A percentile compares a stretch with the other conserved stretches of the same genome.
These are phyloP conservation scores for Saturnispora serradocipensis DNA, from an alignment of 805 yeast species.

Conservation along the genomic window DNA sequence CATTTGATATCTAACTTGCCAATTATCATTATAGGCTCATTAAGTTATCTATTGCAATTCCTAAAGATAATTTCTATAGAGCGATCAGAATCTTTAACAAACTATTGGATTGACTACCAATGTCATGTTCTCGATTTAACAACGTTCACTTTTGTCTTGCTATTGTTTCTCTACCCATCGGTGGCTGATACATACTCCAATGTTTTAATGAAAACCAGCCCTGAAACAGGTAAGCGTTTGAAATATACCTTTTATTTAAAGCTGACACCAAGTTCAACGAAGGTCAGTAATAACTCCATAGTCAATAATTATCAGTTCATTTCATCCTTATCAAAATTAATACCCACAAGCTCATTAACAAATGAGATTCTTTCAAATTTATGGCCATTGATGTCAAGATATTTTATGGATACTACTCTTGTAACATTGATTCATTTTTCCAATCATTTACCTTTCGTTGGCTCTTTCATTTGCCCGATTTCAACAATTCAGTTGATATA, in stretches of 20 bases:
- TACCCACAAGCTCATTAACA: not conserved
- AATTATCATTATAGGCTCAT: not conserved
- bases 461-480: constrained; percentile 33
- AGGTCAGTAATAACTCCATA: not conserved
- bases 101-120: constrained; percentile 7
- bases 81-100: not conserved
- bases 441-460: constrained; percentile 35
- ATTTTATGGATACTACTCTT: constrained; percentile 20
- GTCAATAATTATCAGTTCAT: not conserved
- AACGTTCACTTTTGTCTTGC: not conserved
- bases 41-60: not conserved
- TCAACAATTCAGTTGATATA: constrained; percentile 36
- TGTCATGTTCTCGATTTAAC: constrained; percentile 7
- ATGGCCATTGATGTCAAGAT: constrained; percentile 28
- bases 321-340: not conserved
- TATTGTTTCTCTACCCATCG: constrained; percentile 1
- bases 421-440: constrained; percentile 28
- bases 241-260: not conserved
- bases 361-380: not conserved
- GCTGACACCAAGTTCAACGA: not conserved
- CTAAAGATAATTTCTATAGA: not conserved
- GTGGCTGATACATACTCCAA: not conserved
- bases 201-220: not conserved
- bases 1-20: constrained; percentile 3
- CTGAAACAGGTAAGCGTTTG: not conserved